phyloP scores from a whole-genome alignment of 2,329 filamentous ascomycete genomes.

The Cercospora sp. region DNA sequence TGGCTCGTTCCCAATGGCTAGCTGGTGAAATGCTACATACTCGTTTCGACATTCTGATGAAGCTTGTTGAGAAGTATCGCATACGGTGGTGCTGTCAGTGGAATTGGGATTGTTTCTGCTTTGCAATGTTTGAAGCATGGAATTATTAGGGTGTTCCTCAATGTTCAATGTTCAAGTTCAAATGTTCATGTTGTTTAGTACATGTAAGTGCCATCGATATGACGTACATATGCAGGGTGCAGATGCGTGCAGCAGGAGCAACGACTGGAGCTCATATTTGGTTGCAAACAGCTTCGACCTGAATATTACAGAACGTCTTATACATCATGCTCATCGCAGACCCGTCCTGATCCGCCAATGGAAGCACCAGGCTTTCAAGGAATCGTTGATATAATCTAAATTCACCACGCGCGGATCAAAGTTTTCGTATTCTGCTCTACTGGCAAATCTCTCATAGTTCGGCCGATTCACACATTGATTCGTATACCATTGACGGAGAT shows the following conservation, averaged over 20 bases:
- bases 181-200: neutral
- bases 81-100: neutral
- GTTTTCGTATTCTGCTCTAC: neutral
- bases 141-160: neutral
- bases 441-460: neutral
- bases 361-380: neutral
- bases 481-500: neutral
- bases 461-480: neutral
- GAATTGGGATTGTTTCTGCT: no score
- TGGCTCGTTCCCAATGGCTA: neutral
- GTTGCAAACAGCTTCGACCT: neutral
- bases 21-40: neutral
- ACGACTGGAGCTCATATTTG: neutral
- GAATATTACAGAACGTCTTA: neutral
- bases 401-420: neutral
- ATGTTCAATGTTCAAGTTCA: neutral
- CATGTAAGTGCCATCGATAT: neutral
- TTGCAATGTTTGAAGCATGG: neutral
- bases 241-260: neutral
- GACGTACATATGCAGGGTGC: neutral
- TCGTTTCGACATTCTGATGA: constrained; percentile 25
- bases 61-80: constrained; percentile 16
- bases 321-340: neutral
- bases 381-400: neutral
- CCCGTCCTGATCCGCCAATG: neutral